Conservation (phyloP, 768 basidiomycete genomes). For the Guyanaporus albipodus region DNA sequence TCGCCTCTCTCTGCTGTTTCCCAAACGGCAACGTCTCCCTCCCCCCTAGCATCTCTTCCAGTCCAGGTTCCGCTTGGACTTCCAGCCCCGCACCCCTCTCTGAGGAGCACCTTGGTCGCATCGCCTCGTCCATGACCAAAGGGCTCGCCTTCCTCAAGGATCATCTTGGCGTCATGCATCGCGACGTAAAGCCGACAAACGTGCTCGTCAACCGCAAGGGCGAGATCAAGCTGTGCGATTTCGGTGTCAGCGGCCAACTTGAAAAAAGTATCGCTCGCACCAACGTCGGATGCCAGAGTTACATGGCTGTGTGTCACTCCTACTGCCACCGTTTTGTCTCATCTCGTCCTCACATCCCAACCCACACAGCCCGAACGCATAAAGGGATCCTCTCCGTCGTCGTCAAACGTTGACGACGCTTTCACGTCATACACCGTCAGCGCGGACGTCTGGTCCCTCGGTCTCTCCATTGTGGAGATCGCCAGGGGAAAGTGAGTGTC, state of each 20-base stretch:
- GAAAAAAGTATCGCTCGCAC: slow-evolving; percentile 96
- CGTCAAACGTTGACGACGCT: slow-evolving; percentile 29
- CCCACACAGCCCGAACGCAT: slow-evolving; percentile 91
- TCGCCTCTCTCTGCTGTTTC: slow-evolving; percentile 69
- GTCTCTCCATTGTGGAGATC: slow-evolving; percentile 90
- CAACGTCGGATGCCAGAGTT: slow-evolving; percentile 97
- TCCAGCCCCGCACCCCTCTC: slow-evolving; percentile 40
- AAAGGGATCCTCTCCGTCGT: slow-evolving; percentile 71
- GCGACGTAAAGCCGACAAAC: slow-evolving; percentile 92
- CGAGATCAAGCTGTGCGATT: slow-evolving; percentile 93
- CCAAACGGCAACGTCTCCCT: slow-evolving; percentile 36
- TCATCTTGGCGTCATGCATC: slow-evolving; percentile 81
- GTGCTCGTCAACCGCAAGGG: slow-evolving; percentile 88
- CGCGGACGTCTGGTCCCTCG: slow-evolving; percentile 97
- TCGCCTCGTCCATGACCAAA: slow-evolving; percentile 77
- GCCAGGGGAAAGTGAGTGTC: slow-evolving; percentile 57
- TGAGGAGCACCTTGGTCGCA: slow-evolving; percentile 79
- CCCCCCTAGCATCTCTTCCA: slow-evolving; percentile 31
- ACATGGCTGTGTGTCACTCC: slow-evolving; percentile 81
- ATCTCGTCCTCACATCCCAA: neutral
- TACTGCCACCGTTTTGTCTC: neutral
- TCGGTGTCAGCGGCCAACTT: slow-evolving; percentile 97
- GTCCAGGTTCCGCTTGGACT: slow-evolving; percentile 33
- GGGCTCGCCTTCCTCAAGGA: slow-evolving; percentile 97
- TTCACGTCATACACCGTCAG: slow-evolving; percentile 81